These are phyloP conservation scores for Mortierella polycephala DNA, from an alignment of 371 early-diverging fungal genomes.

Conservation along the genomic window DNA sequence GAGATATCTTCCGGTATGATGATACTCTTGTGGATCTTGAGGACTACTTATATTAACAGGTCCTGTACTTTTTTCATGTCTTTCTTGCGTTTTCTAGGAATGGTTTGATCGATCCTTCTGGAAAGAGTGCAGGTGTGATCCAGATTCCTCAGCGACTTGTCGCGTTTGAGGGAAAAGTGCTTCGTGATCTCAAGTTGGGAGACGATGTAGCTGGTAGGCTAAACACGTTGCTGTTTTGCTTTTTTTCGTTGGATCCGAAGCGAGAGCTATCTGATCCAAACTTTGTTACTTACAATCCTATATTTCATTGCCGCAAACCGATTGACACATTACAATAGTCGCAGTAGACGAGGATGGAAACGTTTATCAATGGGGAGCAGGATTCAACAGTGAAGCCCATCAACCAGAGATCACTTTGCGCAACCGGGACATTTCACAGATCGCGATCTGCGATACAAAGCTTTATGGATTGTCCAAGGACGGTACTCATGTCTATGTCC, in stretches of 20 bases:
- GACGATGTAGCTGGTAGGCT: slow-evolving; percentile 51
- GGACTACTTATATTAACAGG: not conserved
- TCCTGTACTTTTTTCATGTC: not conserved
- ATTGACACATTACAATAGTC: slow-evolving; percentile 12
- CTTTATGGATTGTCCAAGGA: slow-evolving; percentile 40
- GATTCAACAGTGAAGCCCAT: slow-evolving; percentile 34
- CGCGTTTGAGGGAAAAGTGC: slow-evolving; percentile 41
- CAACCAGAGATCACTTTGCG: slow-evolving; percentile 38
- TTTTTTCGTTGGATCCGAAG: not conserved
- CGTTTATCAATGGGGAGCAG: slow-evolving; percentile 55
- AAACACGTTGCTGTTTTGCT: not conserved
- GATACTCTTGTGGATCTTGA: not conserved
- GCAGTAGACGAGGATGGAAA: slow-evolving; percentile 55
- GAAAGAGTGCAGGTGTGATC: slow-evolving; percentile 41
- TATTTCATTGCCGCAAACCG: no score
- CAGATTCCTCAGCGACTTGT: slow-evolving; percentile 46
- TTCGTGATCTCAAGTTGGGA: slow-evolving; percentile 53
- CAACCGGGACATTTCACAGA: slow-evolving; percentile 42
- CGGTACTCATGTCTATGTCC: slow-evolving; percentile 32
- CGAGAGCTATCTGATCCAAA: not conserved
- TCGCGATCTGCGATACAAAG: slow-evolving; percentile 41
- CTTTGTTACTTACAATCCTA: no score
- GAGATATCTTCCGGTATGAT: not conserved
- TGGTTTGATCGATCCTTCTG: slow-evolving; percentile 43
- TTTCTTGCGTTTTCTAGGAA: slow-evolving; percentile 16